phyloP scores from a whole-genome alignment of 108 stramenopile species.

The Epithemia pelagica region DNA sequence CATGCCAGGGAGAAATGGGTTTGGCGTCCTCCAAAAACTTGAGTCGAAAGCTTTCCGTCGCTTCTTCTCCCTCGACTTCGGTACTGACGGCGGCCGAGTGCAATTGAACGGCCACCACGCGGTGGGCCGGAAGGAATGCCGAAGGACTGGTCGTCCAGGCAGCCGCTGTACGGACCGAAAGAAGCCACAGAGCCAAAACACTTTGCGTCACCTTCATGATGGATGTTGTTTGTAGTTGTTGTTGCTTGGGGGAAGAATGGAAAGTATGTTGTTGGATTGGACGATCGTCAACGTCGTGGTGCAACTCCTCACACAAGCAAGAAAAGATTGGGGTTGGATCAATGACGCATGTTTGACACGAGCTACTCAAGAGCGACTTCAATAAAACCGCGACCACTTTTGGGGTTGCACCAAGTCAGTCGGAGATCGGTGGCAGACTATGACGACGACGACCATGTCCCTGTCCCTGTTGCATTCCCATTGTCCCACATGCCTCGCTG shows the following conservation, averaged over 20 bases:
- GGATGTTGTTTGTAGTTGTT: background rate
- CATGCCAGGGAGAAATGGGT: slow-evolving; percentile 81
- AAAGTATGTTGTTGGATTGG: too few species aligned
- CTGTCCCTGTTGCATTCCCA: too few species aligned
- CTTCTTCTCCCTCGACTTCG: slow-evolving; percentile 47
- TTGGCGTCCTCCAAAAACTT: slow-evolving; percentile 52
- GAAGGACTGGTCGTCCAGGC: slow-evolving; percentile 38
- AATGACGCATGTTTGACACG: too few species aligned
- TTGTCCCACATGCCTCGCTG: too few species aligned
- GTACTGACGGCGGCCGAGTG: slow-evolving; percentile 36
- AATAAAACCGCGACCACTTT: too few species aligned
- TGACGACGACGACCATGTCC: too few species aligned
- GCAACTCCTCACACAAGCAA: too few species aligned
- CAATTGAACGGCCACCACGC: slow-evolving; percentile 9
- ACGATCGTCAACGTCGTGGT: too few species aligned
- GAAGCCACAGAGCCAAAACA: slow-evolving; percentile 43
- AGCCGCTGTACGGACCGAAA: slow-evolving; percentile 24
- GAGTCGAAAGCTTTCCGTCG: slow-evolving; percentile 83
- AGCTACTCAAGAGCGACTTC: too few species aligned
- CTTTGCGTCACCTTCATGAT: slow-evolving; percentile 62
- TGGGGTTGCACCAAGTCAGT: too few species aligned
- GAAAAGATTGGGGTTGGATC: too few species aligned
- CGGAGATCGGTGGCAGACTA: too few species aligned
- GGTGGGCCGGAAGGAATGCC: slow-evolving; percentile 13
- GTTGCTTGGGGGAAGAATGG: background rate